Base-by-base conservation (phyloP, 1,284 basidiomycete genomes). In the Vanrija sp. region DNA sequence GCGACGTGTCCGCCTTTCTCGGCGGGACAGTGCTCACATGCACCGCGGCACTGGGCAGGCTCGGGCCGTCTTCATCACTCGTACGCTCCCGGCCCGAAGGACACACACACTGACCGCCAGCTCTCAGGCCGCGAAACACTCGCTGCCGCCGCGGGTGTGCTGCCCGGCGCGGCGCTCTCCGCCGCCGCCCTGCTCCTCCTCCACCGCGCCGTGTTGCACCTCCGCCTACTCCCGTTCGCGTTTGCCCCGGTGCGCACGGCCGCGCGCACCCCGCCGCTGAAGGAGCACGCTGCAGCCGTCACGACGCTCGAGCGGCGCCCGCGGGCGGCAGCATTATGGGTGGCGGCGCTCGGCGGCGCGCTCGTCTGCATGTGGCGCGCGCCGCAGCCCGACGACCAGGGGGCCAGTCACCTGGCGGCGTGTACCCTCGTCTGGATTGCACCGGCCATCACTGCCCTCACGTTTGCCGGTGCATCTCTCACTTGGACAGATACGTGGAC, bases 341-440 rank as follows among this genome's bases (percentile, higher is more conserved):
- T 60, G 1, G 46, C 54, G 6, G 40, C 46, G 6, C 21, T 16
- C 26, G 21, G 39, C 0, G 48, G 26, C 16, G 43, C 19, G 5
- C 19, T 40, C 26, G 16, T 40, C 8, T 44, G 18, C 14, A 8
- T 45, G 1, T 12, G 12, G 0, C 29, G 42, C 12, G 8, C n/a
- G 2, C 7, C 26, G 39, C 49, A 19, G 12, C n/a, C 18, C 3
- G 26, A 5, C 7, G 45, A 18, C 16, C 4, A 1, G 34, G 34
- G 34, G 34, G 34, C 34, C 34, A 34, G 34, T 12, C 34, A 34
- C 10, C 2, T 5, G 34, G 34, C 39, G 12, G 38, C 39, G 23
- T 65, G 65, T 61, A 71, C 72, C 23, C 51, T 68, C 21, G 50
- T 69, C n/a, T 73, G 68, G 66, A 67, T 71, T 18, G 54, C 57